A percentile compares a stretch with the other conserved stretches of the same genome.
Evolutionary conservation across 2,329 filamentous ascomycete species (phyloP).

Genomic region (Fusarium chlamydosporum): DNA sequence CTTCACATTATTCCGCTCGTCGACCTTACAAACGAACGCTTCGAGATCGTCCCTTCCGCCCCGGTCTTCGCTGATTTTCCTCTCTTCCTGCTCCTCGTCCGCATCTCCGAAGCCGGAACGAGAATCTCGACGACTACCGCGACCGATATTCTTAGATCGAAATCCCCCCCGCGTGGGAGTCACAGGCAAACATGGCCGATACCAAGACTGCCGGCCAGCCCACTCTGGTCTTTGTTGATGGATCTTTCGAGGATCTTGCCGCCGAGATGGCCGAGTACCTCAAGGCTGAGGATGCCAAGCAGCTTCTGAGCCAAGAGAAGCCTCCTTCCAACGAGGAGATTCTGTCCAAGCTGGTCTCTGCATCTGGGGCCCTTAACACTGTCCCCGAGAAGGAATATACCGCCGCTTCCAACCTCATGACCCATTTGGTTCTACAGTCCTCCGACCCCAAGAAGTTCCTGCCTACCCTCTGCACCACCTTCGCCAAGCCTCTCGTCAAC

Average conservation of each 20-base stretch:
- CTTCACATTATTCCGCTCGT: conserved; percentile 52
- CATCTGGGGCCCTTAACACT: conserved; percentile 81
- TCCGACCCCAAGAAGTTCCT: conserved; percentile 88
- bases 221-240: conserved; percentile 84
- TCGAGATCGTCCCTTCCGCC: conserved; percentile 47
- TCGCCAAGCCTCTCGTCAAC: conserved; percentile 86
- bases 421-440: conserved; percentile 91
- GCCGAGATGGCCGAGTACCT: conserved; percentile 96
- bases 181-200: conserved; percentile 49
- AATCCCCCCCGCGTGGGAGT: conserved; percentile 38
- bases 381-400: conserved; percentile 97
- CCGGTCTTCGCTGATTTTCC: conserved; percentile 28
- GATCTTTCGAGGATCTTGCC: conserved; percentile 91
- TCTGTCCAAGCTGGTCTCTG: conserved; percentile 88
- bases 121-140: conserved; percentile 32
- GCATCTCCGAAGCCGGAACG: conserved; percentile 41
- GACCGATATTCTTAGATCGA: conserved; percentile 42
- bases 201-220: conserved; percentile 64
- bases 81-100: conserved; percentile 24
- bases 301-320: conserved; percentile 79
- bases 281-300: conserved; percentile 83
- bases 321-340: conserved; percentile 81
- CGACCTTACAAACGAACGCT: conserved; percentile 50
- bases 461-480: conserved; percentile 88
- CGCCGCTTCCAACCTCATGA: conserved; percentile 94